Base-by-base conservation (phyloP, 352 stramenopile genomes). In the Pythium plurisporium region DNA sequence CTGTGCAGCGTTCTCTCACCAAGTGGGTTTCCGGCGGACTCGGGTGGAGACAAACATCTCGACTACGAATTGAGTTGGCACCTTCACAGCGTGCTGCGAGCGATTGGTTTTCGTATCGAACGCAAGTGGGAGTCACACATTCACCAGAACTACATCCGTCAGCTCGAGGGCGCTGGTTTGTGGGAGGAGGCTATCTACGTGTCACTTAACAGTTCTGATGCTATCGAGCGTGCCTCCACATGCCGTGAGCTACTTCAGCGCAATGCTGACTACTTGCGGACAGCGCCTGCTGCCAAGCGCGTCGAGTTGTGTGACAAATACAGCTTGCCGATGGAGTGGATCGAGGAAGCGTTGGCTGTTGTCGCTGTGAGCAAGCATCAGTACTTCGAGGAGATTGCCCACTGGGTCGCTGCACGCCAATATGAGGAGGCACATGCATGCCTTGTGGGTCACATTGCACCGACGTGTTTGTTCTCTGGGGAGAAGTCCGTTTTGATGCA, bases 21-120 rank as follows among this genome's bases (percentile, higher is more conserved):
- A 19, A 70, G 64, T 20, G 64, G 64, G 4, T 57, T 67, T 42
- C 36, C 45, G 1, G 55, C 38, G 6, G 34, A 26, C 12, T 41
- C 20, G 37, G 38, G 41, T 27, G 49, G 22, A 3, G 11, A 87
- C 37, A 34, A 60, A 25, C 65, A 76, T 23, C 60, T 91, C 59
- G 78, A 91, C 63, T 91, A 91, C 50, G 86, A 91, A 62, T 56
- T 87, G 30, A 80, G 71, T 40, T 94, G 81, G 81, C 83, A 94
- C 46, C 64, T 94, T 45, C 67, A 91, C 54, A 86, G 72, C 26
- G 74, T 91, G 44, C 64, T 94, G 22, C 81, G 70, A 30, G 75
- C 82, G 9, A 70, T 91, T 46, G 82, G 80, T 25, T 90, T 87
- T 63, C 81, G 87, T 33, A 69, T 90, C 46, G 76, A 88, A 37